phyloP scores from a whole-genome alignment of 1,284 basidiomycete species.

The Cutaneotrichosporon sp. region DNA sequence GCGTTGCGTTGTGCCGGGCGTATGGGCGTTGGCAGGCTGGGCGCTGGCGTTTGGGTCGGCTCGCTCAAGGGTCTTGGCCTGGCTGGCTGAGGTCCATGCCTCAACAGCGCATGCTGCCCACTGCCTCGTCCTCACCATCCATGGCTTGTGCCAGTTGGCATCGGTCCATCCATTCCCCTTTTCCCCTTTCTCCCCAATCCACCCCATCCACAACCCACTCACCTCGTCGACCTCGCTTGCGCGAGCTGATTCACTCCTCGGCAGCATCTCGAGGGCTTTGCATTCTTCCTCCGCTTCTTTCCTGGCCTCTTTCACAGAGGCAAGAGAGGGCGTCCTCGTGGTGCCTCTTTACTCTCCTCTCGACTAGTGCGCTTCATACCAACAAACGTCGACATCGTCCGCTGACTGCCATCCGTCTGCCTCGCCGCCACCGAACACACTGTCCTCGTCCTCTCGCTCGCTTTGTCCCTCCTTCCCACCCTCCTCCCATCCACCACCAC shows the following conservation, averaged over 20 bases:
- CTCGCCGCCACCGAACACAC: background rate
- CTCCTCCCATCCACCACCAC: background rate
- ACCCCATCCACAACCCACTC: background rate
- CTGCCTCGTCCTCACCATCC: slow-evolving; percentile 5
- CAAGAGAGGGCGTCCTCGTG: slow-evolving; percentile 2
- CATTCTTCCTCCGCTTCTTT: background rate
- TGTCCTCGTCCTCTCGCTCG: background rate
- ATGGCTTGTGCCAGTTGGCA: background rate
- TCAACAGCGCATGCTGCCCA: background rate
- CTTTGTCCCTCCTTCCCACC: slow-evolving; percentile 6
- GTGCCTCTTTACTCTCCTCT: slow-evolving; percentile 6
- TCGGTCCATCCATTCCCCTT: slow-evolving; percentile 3
- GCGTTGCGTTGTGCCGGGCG: background rate
- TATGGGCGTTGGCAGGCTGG: background rate
- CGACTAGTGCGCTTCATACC: slow-evolving; percentile 2
- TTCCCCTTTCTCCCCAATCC: background rate
- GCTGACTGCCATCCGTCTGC: background rate
- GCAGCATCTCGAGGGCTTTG: background rate
- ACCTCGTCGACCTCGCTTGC: background rate
- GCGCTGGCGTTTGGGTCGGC: background rate
- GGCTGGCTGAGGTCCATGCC: background rate
- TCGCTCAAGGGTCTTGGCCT: background rate
- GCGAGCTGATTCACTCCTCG: background rate
- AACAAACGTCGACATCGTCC: slow-evolving; percentile 4
- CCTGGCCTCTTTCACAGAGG: background rate